Percentiles rank a stretch among this genome's conserved stretches.
phyloP scores from a whole-genome alignment of 2,329 filamentous ascomycete species.

The Penicillium sp. region DNA sequence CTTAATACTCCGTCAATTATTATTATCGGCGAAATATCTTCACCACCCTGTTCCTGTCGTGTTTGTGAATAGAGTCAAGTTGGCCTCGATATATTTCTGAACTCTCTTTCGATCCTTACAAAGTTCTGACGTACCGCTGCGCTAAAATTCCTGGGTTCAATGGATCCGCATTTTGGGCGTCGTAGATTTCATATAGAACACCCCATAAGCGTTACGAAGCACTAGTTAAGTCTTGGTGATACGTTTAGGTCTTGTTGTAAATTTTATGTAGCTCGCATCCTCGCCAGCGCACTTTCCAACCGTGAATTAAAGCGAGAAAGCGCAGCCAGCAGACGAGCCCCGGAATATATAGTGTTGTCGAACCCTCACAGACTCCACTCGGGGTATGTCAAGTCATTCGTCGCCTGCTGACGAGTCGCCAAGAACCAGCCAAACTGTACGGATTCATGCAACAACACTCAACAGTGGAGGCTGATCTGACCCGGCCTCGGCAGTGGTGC shows the following conservation, averaged over 20 bases:
- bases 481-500: neutral
- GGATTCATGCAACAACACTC: neutral
- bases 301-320: neutral
- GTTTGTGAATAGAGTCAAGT: neutral
- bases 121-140: neutral
- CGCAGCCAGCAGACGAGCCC: neutral
- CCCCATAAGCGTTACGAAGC: neutral
- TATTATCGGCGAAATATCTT: neutral
- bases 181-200: neutral
- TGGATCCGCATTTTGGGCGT: neutral
- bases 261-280: neutral
- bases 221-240: neutral
- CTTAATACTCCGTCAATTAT: neutral
- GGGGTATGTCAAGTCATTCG: neutral
- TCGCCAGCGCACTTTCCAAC: neutral
- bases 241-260: neutral
- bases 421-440: neutral
- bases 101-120: neutral
- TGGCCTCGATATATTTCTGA: neutral
- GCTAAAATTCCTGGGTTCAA: neutral
- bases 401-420: neutral
- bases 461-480: conserved; percentile 6
- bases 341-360: neutral
- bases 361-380: neutral
- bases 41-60: neutral